Base-by-base conservation (phyloP, 2,329 filamentous ascomycete genomes). In the Blastomyces emzantsi region DNA sequence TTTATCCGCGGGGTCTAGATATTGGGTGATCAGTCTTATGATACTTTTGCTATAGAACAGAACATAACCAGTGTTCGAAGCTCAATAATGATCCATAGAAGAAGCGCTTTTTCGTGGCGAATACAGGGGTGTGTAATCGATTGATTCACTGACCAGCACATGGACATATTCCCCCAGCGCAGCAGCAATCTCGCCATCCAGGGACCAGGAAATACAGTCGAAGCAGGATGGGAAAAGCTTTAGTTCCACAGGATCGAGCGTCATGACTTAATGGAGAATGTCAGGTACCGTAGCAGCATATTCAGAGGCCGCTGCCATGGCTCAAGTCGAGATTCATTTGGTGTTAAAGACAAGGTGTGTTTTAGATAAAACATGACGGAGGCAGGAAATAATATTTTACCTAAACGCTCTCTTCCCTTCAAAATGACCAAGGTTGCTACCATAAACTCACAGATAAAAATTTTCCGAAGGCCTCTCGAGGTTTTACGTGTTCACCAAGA, bases 151-250 rank as follows among this genome's bases (percentile, higher is more conserved):
- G 43, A 83, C 76, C 66, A 86, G 70, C 49, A 86, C 74, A 52
- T 83, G 78, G 22, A 86, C 78, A 65, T 78, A 74, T 68, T 86
- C 83, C 61, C 82, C 81, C 13, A 80, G 80, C 17, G 82, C 82
- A 57, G 86, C 72, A 7, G 83, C 84, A 55, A 87, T 77, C 59
- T 82, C 80, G 56, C 83, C 82, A 67, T 86, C 83, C 49, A 77
- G 72, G 7, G 84, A 86, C 83, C 85, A 87, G 61, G 79, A 76
- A n/a, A 87, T 71, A 59, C 81, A 82, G 67, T 82, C 75, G 33
- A 77, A 72, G 64, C 79, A 80, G 2, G 80, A 80, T 2, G 84
- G 83, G 74, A 79, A 83, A 62, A 80, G 75, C 30, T 73, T 73
- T 7, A 80, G 69, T 62, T 75, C 70, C 39, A 79, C 61, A 1